A percentile compares a stretch with the other conserved stretches of the same genome.
phyloP scores from a whole-genome alignment of 306 rosid genomes.

The Biancaea sappan region DNA sequence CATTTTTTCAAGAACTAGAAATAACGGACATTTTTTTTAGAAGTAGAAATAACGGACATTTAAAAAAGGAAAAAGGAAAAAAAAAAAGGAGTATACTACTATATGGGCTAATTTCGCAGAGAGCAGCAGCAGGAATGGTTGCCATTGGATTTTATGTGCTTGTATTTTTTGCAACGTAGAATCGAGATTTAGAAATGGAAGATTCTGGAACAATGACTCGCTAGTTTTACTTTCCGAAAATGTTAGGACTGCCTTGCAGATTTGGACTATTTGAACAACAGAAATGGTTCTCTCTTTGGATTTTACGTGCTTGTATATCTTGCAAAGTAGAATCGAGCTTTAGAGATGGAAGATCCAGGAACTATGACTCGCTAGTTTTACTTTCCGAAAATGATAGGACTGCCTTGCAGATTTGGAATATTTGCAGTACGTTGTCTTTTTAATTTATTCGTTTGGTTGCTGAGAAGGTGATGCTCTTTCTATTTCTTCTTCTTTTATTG shows the following conservation, averaged over 20 bases:
- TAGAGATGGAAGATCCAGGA: not conserved
- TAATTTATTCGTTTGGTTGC: not conserved
- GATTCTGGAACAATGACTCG: not conserved
- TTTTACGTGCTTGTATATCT: not conserved
- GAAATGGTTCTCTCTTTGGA: not conserved
- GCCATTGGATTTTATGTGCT: not conserved
- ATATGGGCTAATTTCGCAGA: not conserved
- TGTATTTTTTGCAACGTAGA: not conserved
- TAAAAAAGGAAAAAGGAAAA: not conserved
- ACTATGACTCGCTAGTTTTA: not conserved
- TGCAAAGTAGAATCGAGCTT: not conserved
- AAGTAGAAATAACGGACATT: too few relatives aligned
- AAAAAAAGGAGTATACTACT: not conserved
- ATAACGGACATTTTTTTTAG: too few relatives aligned
- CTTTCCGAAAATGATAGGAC: not conserved
- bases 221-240: not conserved
- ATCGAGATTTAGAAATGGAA: not conserved
- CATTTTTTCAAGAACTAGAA: not conserved
- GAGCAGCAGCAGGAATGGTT: not conserved
- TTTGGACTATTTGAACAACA: not conserved
- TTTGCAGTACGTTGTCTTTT: not conserved
- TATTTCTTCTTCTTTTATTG: not conserved
- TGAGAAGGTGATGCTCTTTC: not conserved
- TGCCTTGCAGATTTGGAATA: constrained; percentile 1
- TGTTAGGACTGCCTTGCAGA: not conserved